Conservation (phyloP, 148 eudicot genomes). For the Arbutus unedo region DNA sequence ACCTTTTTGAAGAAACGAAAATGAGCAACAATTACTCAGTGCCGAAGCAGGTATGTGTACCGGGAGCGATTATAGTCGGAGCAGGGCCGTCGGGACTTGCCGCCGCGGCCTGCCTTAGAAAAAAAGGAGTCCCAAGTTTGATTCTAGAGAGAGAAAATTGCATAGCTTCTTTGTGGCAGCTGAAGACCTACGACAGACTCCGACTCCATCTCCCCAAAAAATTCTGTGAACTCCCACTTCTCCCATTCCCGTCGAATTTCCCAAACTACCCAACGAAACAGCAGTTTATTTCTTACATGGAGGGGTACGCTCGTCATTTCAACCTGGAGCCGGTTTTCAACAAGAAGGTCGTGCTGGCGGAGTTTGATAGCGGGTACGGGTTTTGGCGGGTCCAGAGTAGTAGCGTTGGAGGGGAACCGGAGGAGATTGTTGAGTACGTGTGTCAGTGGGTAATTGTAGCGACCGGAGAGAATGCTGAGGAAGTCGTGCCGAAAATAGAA, state of each 20-base stretch:
- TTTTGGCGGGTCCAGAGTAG: constrained; percentile 40
- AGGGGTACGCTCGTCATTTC: constrained; percentile 39
- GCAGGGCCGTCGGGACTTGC: constrained; percentile 78
- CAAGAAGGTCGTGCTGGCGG: constrained; percentile 36
- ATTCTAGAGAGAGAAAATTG: constrained; percentile 51
- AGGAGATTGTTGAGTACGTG: constrained; percentile 29
- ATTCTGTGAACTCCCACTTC: constrained; percentile 51
- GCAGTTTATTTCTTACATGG: constrained; percentile 50
- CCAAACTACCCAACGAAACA: constrained; percentile 65
- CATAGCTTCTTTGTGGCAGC: constrained; percentile 63
- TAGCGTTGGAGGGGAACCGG: constrained; percentile 15
- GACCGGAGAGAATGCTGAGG: constrained; percentile 71
- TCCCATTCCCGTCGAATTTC: constrained; percentile 47
- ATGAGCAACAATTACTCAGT: not conserved
- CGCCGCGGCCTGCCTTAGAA: constrained; percentile 46
- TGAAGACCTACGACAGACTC: constrained; percentile 59
- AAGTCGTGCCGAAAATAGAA: constrained; percentile 36
- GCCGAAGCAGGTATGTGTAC: constrained; percentile 31
- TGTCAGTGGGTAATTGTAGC: constrained; percentile 60
- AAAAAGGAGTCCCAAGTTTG: constrained; percentile 43
- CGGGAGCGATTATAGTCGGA: constrained; percentile 61
- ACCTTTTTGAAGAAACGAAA: constrained; percentile 22
- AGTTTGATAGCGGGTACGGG: constrained; percentile 29
- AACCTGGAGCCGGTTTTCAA: constrained; percentile 34
- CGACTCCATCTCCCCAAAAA: constrained; percentile 64